Conservation (phyloP, 768 basidiomycete genomes). For the Omphalotus guepiniiformis region DNA sequence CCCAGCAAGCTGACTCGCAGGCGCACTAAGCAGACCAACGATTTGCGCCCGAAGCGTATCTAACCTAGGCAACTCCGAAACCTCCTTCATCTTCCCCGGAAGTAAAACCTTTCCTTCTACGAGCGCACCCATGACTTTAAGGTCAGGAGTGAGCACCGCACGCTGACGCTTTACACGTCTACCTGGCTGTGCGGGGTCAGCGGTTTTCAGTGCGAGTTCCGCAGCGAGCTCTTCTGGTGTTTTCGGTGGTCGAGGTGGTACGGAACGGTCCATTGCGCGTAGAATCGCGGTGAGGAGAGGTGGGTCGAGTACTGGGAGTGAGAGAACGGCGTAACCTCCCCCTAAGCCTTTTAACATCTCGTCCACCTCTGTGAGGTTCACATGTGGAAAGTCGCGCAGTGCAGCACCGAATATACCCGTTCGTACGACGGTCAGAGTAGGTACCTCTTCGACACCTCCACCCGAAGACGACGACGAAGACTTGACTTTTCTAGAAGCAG, state of each 20-base stretch:
- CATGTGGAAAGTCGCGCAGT: constrained; percentile 52
- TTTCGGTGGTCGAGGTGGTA: constrained; percentile 55
- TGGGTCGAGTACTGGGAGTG: constrained; percentile 64
- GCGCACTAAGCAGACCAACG: constrained; percentile 76
- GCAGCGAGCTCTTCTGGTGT: constrained; percentile 48
- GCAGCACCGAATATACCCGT: constrained; percentile 80
- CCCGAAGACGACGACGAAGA: constrained; percentile 26
- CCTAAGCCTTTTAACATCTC: constrained; percentile 52
- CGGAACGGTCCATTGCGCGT: constrained; percentile 58
- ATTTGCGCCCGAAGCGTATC: constrained; percentile 78
- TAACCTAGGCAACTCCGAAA: constrained; percentile 73
- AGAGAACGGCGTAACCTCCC: constrained; percentile 64
- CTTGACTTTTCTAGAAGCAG: constrained; percentile 44
- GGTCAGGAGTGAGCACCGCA: constrained; percentile 54
- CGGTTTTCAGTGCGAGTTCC: constrained; percentile 49
- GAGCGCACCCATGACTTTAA: constrained; percentile 73
- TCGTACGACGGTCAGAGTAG: constrained; percentile 65
- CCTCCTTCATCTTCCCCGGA: constrained; percentile 50
- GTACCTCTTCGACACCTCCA: constrained; percentile 27
- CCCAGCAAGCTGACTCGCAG: constrained; percentile 68
- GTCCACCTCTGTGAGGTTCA: constrained; percentile 44
- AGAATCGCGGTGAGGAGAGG: constrained; percentile 67
- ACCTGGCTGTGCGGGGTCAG: constrained; percentile 66
- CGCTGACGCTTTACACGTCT: constrained; percentile 58
- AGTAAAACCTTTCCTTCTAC: constrained; percentile 73